Conservation (phyloP, 2,329 filamentous ascomycete genomes). For the Paracamarosporium sp. region DNA sequence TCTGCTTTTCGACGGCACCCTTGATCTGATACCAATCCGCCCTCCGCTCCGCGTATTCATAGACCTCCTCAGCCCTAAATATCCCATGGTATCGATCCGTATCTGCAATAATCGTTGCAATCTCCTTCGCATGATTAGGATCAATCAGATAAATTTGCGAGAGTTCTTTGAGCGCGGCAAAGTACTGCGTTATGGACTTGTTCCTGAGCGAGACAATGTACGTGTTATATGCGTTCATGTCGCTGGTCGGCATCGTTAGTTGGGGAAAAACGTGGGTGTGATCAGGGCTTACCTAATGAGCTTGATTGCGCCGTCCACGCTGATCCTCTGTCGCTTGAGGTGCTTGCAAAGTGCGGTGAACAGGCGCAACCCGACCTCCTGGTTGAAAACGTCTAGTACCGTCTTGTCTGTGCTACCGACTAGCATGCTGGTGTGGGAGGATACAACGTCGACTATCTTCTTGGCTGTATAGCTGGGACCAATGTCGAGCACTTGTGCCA, state of each 20-base stretch:
- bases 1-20: constrained; percentile 88
- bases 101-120: constrained; percentile 94
- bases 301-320: constrained; percentile 85
- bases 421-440: constrained; percentile 89
- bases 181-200: constrained; percentile 84
- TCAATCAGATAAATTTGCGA: constrained; percentile 96
- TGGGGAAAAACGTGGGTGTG: not conserved
- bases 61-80: constrained; percentile 94
- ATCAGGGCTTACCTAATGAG: constrained; percentile 70
- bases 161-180: constrained; percentile 87
- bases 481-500: constrained; percentile 58
- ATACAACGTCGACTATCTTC: constrained; percentile 83
- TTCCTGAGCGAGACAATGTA: constrained; percentile 86
- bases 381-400: constrained; percentile 97
- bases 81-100: constrained; percentile 88
- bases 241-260: constrained; percentile 60
- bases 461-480: constrained; percentile 81
- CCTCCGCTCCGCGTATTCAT: constrained; percentile 91
- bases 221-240: constrained; percentile 92
- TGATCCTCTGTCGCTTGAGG: constrained; percentile 92
- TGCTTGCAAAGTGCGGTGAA: constrained; percentile 96
- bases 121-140: constrained; percentile 84
- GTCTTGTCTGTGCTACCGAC: constrained; percentile 96
- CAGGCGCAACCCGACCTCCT: constrained; percentile 91
- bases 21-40: constrained; percentile 96